Evolutionary conservation across 2,329 filamentous ascomycete species (phyloP).

Genomic region (Colletotrichum sansevieriae): DNA sequence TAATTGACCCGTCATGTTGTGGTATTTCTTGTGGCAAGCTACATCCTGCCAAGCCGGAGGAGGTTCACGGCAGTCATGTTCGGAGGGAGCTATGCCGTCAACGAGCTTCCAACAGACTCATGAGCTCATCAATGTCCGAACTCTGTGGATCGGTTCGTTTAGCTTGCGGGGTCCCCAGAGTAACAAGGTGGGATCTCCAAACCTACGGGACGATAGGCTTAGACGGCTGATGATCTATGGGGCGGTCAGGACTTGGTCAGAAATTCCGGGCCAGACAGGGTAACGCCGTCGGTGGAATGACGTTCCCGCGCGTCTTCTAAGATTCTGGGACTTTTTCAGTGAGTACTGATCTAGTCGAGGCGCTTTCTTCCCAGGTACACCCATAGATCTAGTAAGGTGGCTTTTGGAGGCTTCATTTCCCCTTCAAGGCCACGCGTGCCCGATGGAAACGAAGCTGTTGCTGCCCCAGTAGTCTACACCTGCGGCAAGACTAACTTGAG

Average conservation of each 20-base stretch:
- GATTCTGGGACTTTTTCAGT: not conserved
- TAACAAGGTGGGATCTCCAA: conserved; percentile 12
- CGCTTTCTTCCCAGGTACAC: not conserved
- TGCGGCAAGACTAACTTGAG: not conserved
- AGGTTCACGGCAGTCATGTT: not conserved
- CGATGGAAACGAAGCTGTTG: too few species aligned
- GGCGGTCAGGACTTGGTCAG: not conserved
- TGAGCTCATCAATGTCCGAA: conserved; percentile 5
- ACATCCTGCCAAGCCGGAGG: not conserved
- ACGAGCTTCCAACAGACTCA: not conserved
- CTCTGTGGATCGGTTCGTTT: conserved; percentile 23
- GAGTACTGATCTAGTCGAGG: too few species aligned
- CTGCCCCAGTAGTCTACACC: too few species aligned
- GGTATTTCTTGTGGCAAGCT: not conserved
- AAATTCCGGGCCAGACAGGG: not conserved
- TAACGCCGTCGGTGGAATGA: not conserved
- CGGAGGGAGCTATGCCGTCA: conserved; percentile 15
- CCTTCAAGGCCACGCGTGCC: too few species aligned
- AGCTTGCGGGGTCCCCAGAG: conserved; percentile 34
- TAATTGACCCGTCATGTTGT: conserved; percentile 15
- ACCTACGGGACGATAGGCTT: conserved; percentile 12
- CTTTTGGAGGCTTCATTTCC: too few species aligned
- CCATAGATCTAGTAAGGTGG: too few species aligned
- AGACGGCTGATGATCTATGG: conserved; percentile 26
- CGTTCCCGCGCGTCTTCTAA: not conserved